Percentiles rank a stretch among this genome's conserved stretches.
Conservation (phyloP, 352 stramenopile genomes). For the Phytophthora gonapodyides region DNA sequence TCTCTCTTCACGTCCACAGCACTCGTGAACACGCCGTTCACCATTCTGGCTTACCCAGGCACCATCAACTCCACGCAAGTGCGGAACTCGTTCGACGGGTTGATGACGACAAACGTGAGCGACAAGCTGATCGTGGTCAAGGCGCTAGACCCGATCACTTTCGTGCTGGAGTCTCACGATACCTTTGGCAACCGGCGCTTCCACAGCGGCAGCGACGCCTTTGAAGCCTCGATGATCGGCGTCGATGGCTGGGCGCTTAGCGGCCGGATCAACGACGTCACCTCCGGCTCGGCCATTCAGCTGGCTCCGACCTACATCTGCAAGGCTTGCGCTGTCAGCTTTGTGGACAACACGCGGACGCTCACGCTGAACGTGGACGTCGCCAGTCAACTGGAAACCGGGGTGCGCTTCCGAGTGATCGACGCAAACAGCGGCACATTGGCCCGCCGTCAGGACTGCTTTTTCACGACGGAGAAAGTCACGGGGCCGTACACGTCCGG, state of each 20-base stretch:
- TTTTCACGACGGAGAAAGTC: constrained; percentile 65
- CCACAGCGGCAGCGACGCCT: constrained; percentile 80
- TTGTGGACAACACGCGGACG: constrained; percentile 46
- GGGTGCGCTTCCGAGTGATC: constrained; percentile 67
- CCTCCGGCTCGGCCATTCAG: constrained; percentile 35
- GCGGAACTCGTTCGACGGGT: constrained; percentile 63
- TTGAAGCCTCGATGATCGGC: constrained; percentile 87
- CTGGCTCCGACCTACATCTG: constrained; percentile 64
- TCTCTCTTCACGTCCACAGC: constrained; percentile 48
- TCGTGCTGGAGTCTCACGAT: constrained; percentile 85
- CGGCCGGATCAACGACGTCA: constrained; percentile 87
- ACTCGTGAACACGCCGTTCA: constrained; percentile 58
- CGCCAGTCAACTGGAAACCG: constrained; percentile 52
- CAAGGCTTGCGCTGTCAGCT: constrained; percentile 52
- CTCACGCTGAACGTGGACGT: constrained; percentile 68
- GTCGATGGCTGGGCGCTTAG: constrained; percentile 83
- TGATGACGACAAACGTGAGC: constrained; percentile 47
- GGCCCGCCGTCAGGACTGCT: constrained; percentile 60
- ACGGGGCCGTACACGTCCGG: constrained; percentile 34
- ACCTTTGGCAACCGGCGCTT: constrained; percentile 81
- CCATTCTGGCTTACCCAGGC: constrained; percentile 78
- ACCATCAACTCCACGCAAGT: constrained; percentile 58
- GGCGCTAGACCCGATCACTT: constrained; percentile 58
- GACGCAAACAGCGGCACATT: constrained; percentile 61
- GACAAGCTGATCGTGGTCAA: constrained; percentile 29